Conservation (phyloP, 2,329 filamentous ascomycete species). For the Pseudopyricularia cyperi region DNA sequence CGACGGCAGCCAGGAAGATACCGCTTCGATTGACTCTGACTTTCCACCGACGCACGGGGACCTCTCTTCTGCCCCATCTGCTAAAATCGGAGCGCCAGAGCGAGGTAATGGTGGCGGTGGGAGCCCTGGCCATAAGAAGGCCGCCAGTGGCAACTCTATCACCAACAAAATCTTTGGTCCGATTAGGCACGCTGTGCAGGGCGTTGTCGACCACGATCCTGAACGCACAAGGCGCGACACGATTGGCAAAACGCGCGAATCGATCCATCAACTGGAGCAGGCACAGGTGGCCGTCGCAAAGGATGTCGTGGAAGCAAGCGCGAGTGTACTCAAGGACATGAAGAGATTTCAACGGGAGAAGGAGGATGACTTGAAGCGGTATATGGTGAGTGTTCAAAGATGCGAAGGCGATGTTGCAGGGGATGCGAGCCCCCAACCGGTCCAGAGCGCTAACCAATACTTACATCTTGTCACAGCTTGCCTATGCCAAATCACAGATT, state of each 20-base stretch:
- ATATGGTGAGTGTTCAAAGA: constrained; percentile 62
- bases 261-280: constrained; percentile 74
- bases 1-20: constrained; percentile 57
- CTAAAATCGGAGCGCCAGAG: constrained; percentile 58
- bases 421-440: background rate
- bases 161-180: constrained; percentile 90
- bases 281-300: constrained; percentile 77
- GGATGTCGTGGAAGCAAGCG: constrained; percentile 86
- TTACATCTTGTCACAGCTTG: constrained; percentile 43
- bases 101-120: constrained; percentile 19
- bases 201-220: constrained; percentile 90
- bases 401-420: background rate
- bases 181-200: constrained; percentile 88
- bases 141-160: constrained; percentile 77
- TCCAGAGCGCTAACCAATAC: background rate
- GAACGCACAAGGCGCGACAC: constrained; percentile 84
- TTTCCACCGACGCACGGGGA: constrained; percentile 85
- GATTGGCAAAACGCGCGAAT: constrained; percentile 91
- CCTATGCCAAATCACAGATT: constrained; percentile 83
- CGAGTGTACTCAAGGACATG: constrained; percentile 76
- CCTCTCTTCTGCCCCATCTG: constrained; percentile 52
- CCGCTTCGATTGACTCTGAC: constrained; percentile 86
- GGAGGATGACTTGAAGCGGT: constrained; percentile 82
- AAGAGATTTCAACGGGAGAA: constrained; percentile 92
- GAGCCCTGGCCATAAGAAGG: constrained; percentile 57